Evolutionary conservation across 2,329 filamentous ascomycete genomes (phyloP).

Genomic region (Botrytis byssoidea): DNA sequence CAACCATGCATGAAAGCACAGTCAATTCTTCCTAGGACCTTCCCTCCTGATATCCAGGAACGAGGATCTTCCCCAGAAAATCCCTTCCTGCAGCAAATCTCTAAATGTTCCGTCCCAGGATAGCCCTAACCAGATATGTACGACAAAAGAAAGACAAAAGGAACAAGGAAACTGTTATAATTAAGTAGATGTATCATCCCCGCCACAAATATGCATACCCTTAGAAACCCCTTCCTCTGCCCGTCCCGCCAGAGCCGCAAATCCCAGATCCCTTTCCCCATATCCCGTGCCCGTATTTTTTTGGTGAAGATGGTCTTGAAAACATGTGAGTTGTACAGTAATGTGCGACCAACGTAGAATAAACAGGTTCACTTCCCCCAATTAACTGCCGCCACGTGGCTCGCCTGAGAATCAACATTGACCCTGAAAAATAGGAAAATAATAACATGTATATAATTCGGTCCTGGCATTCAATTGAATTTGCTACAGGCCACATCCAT

Average conservation of each 20-base stretch:
- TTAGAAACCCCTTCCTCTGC: neutral
- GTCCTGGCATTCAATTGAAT: conserved; percentile 17
- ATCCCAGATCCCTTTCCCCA: conserved; percentile 6
- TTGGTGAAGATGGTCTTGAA: neutral
- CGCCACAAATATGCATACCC: conserved; percentile 13
- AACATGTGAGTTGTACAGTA: conserved; percentile 6
- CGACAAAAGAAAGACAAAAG: conserved; percentile 11
- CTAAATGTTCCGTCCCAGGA: neutral
- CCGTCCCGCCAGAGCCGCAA: conserved; percentile 3
- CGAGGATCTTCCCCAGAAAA: conserved; percentile 12
- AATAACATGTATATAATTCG: conserved; percentile 14
- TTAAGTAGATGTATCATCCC: conserved; percentile 11
- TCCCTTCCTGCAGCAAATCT: neutral
- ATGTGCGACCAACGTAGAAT: neutral
- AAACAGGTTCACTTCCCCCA: conserved; percentile 12
- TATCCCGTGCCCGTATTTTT: conserved; percentile 11
- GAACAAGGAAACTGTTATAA: conserved; percentile 4
- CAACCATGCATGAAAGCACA: neutral
- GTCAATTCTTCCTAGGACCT: neutral
- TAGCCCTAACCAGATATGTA: conserved; percentile 12
- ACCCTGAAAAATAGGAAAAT: conserved; percentile 9
- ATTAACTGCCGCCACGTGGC: conserved; percentile 14
- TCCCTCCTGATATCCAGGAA: conserved; percentile 3
- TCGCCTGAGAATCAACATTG: neutral
- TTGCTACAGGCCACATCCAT: conserved; percentile 16